Evolutionary conservation across 257 asterid species (phyloP).

Genomic region (Solanum habrochaites): DNA sequence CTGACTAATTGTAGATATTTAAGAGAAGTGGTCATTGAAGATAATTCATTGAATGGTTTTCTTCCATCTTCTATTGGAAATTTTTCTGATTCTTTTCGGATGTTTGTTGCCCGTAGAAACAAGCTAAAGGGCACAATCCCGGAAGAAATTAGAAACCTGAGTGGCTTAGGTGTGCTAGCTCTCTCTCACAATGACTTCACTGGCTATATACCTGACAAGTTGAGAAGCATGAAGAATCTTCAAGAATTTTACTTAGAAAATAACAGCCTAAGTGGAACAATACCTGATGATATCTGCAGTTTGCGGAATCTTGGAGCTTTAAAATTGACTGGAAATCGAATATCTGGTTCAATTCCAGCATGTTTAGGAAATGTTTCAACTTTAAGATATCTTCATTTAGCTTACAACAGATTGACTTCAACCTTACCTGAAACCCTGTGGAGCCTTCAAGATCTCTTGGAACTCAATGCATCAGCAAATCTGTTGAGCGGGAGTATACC

Average conservation of each 20-base stretch:
- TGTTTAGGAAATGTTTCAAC: conserved; percentile 2
- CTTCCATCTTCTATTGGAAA: neutral
- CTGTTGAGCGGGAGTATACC: neutral
- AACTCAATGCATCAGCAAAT: neutral
- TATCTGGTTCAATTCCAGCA: conserved; percentile 2
- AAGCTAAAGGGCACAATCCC: neutral
- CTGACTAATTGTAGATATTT: neutral
- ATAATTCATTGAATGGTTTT: neutral
- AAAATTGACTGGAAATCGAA: neutral
- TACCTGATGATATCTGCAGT: neutral
- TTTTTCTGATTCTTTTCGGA: neutral
- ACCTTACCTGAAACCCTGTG: neutral
- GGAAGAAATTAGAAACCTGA: neutral
- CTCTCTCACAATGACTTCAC: neutral
- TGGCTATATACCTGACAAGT: neutral
- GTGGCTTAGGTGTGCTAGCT: neutral
- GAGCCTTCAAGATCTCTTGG: neutral
- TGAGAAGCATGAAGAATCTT: neutral
- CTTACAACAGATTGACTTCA: neutral
- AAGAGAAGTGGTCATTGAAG: neutral
- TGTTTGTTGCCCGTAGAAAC: neutral
- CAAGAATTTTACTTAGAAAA: neutral
- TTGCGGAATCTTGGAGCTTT: neutral
- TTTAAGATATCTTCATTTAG: neutral
- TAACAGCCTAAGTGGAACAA: neutral